These are phyloP conservation scores for Talaromyces albobiverticillius DNA, from an alignment of 2,329 filamentous ascomycete species.

Conservation along the genomic window DNA sequence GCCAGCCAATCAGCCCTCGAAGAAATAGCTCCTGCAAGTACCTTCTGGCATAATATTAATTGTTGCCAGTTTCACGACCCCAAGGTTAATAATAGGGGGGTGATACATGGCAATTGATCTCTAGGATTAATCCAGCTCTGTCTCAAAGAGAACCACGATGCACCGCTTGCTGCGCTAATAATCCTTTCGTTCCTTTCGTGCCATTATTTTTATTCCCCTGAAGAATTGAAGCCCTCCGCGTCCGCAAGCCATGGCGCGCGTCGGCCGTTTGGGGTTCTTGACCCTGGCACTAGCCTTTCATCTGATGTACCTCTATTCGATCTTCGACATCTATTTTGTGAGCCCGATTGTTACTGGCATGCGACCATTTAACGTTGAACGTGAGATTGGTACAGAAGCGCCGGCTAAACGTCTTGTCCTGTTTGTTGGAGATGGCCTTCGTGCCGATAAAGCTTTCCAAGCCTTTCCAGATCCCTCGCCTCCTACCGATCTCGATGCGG, in stretches of 20 bases:
- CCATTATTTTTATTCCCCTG: background rate
- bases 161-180: background rate
- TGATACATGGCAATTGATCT: background rate
- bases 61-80: constrained; percentile 3
- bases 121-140: background rate
- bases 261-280: constrained; percentile 76
- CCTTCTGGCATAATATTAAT: background rate
- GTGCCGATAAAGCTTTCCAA: constrained; percentile 97
- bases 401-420: constrained; percentile 89
- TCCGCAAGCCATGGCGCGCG: constrained; percentile 44
- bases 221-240: background rate
- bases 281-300: constrained; percentile 89
- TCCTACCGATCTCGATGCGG: constrained; percentile 27
- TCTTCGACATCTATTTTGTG: constrained; percentile 98
- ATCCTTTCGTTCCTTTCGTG: background rate
- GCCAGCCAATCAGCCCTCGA: background rate
- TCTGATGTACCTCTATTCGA: constrained; percentile 87
- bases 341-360: constrained; percentile 96
- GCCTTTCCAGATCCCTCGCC: constrained; percentile 83
- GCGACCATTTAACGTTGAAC: constrained; percentile 72
- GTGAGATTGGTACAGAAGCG: constrained; percentile 57
- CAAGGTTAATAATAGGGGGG: constrained; percentile 4
- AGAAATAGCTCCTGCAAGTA: constrained; percentile 18
- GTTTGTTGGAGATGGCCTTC: constrained; percentile 94
- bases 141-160: background rate